Conservation (phyloP, 2,329 filamentous ascomycete species). For the Aspergillus sp. region DNA sequence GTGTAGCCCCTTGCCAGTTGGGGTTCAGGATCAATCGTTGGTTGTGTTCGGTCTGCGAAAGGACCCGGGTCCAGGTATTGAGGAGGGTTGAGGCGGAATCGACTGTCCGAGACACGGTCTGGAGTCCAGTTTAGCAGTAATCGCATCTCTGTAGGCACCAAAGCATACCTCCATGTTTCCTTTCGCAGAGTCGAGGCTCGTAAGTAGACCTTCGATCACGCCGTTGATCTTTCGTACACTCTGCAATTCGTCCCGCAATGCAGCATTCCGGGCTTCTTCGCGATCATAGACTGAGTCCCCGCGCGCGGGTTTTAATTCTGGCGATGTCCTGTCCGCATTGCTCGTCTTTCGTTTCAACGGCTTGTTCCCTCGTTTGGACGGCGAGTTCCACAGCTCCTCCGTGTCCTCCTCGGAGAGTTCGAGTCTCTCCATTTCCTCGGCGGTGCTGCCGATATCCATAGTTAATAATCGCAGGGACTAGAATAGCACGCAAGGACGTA, state of each 20-base stretch:
- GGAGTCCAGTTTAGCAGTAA: too few relatives aligned
- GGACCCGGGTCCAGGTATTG: conserved; percentile 90
- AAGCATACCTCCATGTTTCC: conserved; percentile 41
- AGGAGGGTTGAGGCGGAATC: conserved; percentile 79
- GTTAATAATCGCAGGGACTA: too few relatives aligned
- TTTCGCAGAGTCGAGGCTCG: conserved; percentile 39
- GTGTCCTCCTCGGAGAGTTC: conserved; percentile 47
- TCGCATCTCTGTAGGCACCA: too few relatives aligned
- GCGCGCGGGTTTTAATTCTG: conserved; percentile 27
- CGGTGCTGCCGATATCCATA: conserved; percentile 29
- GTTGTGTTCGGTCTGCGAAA: conserved; percentile 96
- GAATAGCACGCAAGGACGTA: neutral
- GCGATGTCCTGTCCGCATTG: conserved; percentile 30
- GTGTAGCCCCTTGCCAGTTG: conserved; percentile 77
- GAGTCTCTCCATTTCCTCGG: conserved; percentile 43
- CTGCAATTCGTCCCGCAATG: conserved; percentile 68
- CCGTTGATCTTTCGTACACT: conserved; percentile 79
- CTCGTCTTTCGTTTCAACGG: conserved; percentile 19
- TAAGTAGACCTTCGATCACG: conserved; percentile 58
- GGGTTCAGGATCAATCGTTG: conserved; percentile 84
- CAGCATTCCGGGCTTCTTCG: conserved; percentile 61
- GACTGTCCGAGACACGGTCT: conserved; percentile 81
- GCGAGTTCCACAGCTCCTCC: conserved; percentile 51
- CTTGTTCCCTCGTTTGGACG: conserved; percentile 34
- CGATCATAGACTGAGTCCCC: conserved; percentile 50